Base-by-base conservation (phyloP, 495 filamentous ascomycete species). In the Xylaria palmicola region DNA sequence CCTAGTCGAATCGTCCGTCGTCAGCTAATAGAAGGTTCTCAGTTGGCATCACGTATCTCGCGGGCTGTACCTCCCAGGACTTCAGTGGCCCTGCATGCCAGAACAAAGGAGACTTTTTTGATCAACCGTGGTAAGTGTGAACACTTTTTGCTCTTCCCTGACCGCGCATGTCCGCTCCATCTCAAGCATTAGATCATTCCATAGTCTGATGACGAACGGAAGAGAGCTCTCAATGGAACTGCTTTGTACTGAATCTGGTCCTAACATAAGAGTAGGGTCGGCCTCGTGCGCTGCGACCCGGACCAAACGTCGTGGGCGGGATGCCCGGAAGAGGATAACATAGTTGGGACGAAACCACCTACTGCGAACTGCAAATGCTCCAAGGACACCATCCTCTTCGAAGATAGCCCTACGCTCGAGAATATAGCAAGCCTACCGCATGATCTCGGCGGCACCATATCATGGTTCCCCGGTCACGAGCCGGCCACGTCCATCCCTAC, bases 11-110 rank as follows among this genome's bases (percentile, higher is more conserved):
- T n/a, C 12, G 10, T 52, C 48, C 34, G 47, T 34, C 13, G 36
- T 22, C 37, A 47, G 20, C 62, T 54, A 10, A 56, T 8, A 8
- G 29, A 19, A 12, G 10, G 13, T 27, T 15, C 30, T 15, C 32
- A 70, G 69, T 50, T 30, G 65, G 62, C 22, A 30, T 66, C 37
- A 68, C 65, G 6, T 73, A 74, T 43, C 32, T 74, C 34, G 63
- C 62, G 3, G 72, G 72, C 40, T 74, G 72, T 48, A 74, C 68
- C 24, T 66, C 68, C 45, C 58, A 63, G 0, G 24, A 54, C 24
- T 74, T 65, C 47, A 32, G 24, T 0, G 60, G 62, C 4, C 49
- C 58, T 0, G 59, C 45, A n/a, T 74, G 72, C 43, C 70, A 66
- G 3, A 32, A 65, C 20, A 74, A 74, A 51, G 59, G 55, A 0